A percentile compares a stretch with the other conserved stretches of the same genome.
Conservation (phyloP, 2,329 filamentous ascomycete genomes). For the Dothistroma pini region DNA sequence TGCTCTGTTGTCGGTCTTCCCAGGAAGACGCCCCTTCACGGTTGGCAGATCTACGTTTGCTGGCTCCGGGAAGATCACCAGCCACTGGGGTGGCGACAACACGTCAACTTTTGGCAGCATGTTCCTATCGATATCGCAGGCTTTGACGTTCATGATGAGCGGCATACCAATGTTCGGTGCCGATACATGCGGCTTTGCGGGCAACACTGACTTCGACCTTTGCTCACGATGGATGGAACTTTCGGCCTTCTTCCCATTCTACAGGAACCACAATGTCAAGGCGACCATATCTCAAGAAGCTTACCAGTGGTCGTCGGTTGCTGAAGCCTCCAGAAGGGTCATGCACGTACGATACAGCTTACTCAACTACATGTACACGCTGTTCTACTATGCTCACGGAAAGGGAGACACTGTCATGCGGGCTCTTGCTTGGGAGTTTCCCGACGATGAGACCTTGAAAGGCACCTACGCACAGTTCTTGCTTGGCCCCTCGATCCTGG, state of each 20-base stretch:
- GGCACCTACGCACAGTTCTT: conserved; percentile 66
- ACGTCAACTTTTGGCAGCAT: conserved; percentile 26
- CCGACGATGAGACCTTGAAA: conserved; percentile 61
- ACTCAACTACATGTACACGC: conserved; percentile 69
- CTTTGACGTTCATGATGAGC: conserved; percentile 26
- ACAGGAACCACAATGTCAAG: conserved; percentile 66
- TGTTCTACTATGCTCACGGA: conserved; percentile 62
- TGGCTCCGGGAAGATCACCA: conserved; percentile 21
- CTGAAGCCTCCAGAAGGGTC: conserved; percentile 57
- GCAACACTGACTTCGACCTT: conserved; percentile 24
- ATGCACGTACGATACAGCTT: conserved; percentile 67
- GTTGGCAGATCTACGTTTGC: conserved; percentile 26
- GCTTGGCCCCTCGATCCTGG: conserved; percentile 60
- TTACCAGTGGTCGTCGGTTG: conserved; percentile 62
- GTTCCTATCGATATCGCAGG: conserved; percentile 29
- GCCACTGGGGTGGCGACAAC: conserved; percentile 33
- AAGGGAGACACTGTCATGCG: conserved; percentile 61
- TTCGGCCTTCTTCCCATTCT: conserved; percentile 71
- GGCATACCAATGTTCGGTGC: conserved; percentile 31
- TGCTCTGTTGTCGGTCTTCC: conserved; percentile 24
- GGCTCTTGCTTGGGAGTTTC: conserved; percentile 69
- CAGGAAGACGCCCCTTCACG: conserved; percentile 28
- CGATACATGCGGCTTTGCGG: conserved; percentile 29
- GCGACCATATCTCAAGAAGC: conserved; percentile 61
- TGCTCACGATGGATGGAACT: conserved; percentile 30